phyloP scores from a whole-genome alignment of 2,329 filamentous ascomycete species.

The Colletotrichum theobromicola region DNA sequence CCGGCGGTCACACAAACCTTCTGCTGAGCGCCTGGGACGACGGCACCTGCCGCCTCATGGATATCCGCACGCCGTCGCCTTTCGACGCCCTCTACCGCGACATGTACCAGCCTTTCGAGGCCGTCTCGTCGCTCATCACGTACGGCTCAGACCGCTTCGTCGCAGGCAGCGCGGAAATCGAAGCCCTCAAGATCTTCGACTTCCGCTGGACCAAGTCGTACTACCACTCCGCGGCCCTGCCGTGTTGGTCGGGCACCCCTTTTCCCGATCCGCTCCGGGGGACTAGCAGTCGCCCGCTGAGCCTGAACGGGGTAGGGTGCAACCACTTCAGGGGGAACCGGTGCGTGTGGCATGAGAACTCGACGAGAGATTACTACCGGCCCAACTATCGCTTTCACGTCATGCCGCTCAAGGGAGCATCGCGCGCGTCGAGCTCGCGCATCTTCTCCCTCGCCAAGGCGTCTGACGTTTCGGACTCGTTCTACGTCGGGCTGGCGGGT shows the following conservation, averaged over 20 bases:
- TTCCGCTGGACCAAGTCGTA: constrained; percentile 57
- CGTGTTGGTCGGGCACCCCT: constrained; percentile 45
- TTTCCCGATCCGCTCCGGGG: constrained; percentile 36
- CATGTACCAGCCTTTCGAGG: constrained; percentile 52
- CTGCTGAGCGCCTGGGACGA: constrained; percentile 60
- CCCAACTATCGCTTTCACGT: constrained; percentile 56
- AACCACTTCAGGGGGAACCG: constrained; percentile 31
- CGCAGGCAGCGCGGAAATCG: constrained; percentile 48
- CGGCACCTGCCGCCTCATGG: constrained; percentile 46
- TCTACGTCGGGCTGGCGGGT: constrained; percentile 56
- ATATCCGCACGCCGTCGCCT: constrained; percentile 52
- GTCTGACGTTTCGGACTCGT: constrained; percentile 49
- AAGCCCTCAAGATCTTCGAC: constrained; percentile 57
- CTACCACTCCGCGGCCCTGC: constrained; percentile 51
- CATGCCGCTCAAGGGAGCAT: constrained; percentile 26
- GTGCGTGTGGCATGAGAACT: constrained; percentile 56
- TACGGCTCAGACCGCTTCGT: constrained; percentile 58
- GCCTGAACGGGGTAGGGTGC: constrained; percentile 33
- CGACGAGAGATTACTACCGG: constrained; percentile 47
- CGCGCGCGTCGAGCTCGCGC: constrained; percentile 26
- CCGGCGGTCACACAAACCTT: constrained; percentile 39
- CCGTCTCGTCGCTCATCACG: constrained; percentile 52
- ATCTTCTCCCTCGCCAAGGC: constrained; percentile 54
- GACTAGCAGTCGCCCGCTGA: constrained; percentile 21
- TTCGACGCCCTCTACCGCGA: constrained; percentile 58